A percentile compares a stretch with the other conserved stretches of the same genome.
phyloP scores from a whole-genome alignment of 1,139 yeast genomes.

The Yamadazyma kanchanaburiensis region DNA sequence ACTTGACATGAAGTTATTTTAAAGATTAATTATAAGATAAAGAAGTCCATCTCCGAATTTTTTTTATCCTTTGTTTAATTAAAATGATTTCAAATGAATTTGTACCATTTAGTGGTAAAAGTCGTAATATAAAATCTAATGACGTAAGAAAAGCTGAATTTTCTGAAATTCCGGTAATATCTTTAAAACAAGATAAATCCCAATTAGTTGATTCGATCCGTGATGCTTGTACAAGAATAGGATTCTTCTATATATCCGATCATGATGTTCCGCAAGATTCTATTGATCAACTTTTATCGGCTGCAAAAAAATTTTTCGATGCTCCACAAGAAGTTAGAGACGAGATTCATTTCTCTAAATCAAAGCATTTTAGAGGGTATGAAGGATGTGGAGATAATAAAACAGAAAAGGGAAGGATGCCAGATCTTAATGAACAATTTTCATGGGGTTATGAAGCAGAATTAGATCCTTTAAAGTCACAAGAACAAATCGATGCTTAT shows the following conservation, averaged over 20 bases:
- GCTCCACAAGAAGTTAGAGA: slow-evolving; percentile 9
- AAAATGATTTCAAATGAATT: slow-evolving; percentile 5
- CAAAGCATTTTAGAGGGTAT: slow-evolving; percentile 14
- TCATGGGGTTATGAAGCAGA: slow-evolving; percentile 15
- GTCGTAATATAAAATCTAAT: slow-evolving; percentile 7
- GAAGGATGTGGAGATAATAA: slow-evolving; percentile 15
- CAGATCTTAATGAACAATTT: slow-evolving; percentile 15
- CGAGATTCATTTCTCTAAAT: slow-evolving; percentile 13
- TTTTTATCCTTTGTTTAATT: no score
- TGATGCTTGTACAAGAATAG: slow-evolving; percentile 14
- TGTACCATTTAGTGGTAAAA: slow-evolving; percentile 11
- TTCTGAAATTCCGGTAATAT: slow-evolving; percentile 13
- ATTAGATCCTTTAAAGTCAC: slow-evolving; percentile 11
- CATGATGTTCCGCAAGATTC: slow-evolving; percentile 10
- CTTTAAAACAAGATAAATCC: slow-evolving; percentile 7
- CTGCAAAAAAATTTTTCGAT: slow-evolving; percentile 11
- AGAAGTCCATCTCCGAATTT: no score
- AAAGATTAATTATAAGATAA: no score
- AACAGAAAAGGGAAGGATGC: slow-evolving; percentile 12
- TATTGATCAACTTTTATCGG: slow-evolving; percentile 7
- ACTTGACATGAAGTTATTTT: no score
- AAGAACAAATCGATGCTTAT: slow-evolving; percentile 9
- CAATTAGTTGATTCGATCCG: slow-evolving; percentile 8
- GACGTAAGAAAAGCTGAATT: slow-evolving; percentile 11
- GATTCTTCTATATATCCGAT: slow-evolving; percentile 13